phyloP scores from a whole-genome alignment of 2,329 filamentous ascomycete genomes.

The Madurella mycetomatis region DNA sequence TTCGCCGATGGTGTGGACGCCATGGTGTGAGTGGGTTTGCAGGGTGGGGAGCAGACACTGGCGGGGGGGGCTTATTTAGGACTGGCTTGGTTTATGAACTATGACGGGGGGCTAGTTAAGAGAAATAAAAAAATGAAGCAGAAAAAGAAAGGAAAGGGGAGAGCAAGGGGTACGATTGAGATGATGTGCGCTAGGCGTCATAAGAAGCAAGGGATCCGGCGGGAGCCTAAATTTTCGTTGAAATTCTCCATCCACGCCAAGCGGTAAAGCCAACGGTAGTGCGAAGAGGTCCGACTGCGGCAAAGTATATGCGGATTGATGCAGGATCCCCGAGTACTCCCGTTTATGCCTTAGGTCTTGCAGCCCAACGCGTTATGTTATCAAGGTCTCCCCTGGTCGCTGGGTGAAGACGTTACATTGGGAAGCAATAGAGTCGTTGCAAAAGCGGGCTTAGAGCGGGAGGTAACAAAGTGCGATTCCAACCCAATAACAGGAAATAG shows the following conservation, averaged over 20 bases:
- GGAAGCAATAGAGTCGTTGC: background rate
- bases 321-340: background rate
- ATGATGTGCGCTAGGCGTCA: background rate
- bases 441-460: background rate
- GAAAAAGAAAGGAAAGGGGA: background rate
- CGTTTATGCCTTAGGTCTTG: background rate
- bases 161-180: too few relatives aligned
- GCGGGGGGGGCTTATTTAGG: background rate
- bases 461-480: background rate
- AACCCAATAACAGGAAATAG: background rate
- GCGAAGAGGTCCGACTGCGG: background rate
- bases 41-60: background rate
- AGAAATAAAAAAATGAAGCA: background rate
- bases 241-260: background rate
- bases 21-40: constrained; percentile 7
- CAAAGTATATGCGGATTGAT: background rate
- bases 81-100: background rate
- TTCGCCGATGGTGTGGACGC: constrained; percentile 28
- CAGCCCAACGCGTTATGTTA: background rate
- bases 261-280: constrained; percentile 1
- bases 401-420: background rate
- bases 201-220: background rate
- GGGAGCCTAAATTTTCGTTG: background rate
- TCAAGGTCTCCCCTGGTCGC: background rate
- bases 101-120: background rate